phyloP scores from a whole-genome alignment of 208 protist genomes.

The Phytomonas serpens region DNA sequence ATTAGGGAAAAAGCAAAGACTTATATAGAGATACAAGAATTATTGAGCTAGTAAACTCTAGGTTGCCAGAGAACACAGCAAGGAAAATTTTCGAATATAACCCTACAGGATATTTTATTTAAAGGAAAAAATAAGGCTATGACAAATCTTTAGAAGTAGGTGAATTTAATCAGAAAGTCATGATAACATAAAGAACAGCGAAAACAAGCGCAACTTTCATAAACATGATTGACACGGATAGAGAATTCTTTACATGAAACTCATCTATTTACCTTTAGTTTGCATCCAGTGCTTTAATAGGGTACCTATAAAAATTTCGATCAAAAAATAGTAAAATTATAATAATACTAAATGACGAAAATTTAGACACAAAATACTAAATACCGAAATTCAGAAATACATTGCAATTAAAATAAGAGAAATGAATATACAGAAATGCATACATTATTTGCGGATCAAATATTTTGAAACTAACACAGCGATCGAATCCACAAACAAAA shows the following conservation, averaged over 20 bases:
- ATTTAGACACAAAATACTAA: conserved; percentile 3
- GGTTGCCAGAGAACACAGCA: background rate
- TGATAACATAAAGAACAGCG: background rate
- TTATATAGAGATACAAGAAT: background rate
- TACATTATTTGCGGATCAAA: conserved; percentile 7
- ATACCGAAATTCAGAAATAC: background rate
- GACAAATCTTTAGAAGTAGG: background rate
- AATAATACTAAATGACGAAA: conserved; percentile 1
- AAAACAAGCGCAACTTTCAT: background rate
- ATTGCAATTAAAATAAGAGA: background rate
- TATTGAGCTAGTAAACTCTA: background rate
- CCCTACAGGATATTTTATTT: background rate
- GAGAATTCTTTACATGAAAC: background rate
- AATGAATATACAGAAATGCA: conserved; percentile 1
- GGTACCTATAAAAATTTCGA: background rate
- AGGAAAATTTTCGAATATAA: background rate
- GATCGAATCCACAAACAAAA: conserved; percentile 41
- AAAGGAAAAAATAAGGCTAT: background rate
- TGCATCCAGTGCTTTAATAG: conserved; percentile 16
- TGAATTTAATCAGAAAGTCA: background rate
- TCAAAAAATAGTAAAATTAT: background rate
- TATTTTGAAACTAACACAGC: conserved; percentile 20
- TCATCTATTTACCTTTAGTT: background rate
- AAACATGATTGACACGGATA: background rate
- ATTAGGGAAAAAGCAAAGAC: conserved; percentile 6